Evolutionary conservation across 495 filamentous ascomycete genomes (phyloP), one percentile per base, ranked within the genome.

Genomic region (Hyphodiscus hymeniophilus): DNA sequence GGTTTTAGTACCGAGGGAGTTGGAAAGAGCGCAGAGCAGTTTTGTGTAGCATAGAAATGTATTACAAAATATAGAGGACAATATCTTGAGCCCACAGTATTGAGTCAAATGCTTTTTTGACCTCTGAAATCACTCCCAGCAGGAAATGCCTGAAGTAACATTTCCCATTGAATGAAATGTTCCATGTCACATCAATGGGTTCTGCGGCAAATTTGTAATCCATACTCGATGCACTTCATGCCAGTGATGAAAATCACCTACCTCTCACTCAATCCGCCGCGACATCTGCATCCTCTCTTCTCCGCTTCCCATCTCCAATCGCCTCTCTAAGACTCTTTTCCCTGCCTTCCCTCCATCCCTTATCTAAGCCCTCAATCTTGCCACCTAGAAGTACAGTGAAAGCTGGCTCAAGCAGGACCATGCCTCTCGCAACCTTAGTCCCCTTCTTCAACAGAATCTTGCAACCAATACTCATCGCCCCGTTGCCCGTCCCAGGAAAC

Each of bases 361-460:
- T 77, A 56, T 95, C 84, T 71, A 89, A 71, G 0, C 59, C 69
- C 45, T 95, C 90, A 43, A 97, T 81, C 73, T 87, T 95, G 0
- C 92, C 92, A 1, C 92, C 92, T 13, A 96, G 63, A 2, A 95
- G 53, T 30, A 70, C 73, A 38, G 76, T 78, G 15, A 57, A 75
- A 11, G 56, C 64, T 1, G 86, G 81, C 34, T 88, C 80, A 10
- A 98, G 65, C 56, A 98, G 60, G 13, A 94, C 56, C 52, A 91
- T 73, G 0, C 87, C 94, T 21, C 92, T 69, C 17, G 86, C 82
- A 24, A 95, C 81, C 10, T 71, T 67, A 1, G 70, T 70, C 57
- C 77, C 75, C 45, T 66, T 77, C 47, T 66, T 77, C 49, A 98
- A 61, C 33, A 96, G 36, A 39, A 95, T 54, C 68, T 97, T 97